These are phyloP conservation scores for Suhomyces panamericanus DNA, from an alignment of 1,139 yeast species.

Conservation along the genomic window DNA sequence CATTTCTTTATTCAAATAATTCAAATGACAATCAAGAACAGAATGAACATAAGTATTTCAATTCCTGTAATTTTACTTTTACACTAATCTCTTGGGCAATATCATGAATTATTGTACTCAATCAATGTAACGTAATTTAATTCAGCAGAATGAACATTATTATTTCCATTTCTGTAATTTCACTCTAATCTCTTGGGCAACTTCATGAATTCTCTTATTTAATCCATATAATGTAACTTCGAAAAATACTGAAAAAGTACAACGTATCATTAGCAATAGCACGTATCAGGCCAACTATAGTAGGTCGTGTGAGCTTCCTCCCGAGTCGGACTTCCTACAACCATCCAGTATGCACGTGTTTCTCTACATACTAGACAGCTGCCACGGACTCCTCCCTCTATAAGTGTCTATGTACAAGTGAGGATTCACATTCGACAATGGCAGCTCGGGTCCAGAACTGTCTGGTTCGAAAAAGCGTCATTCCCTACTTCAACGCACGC, in stretches of 20 bases:
- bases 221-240: neutral
- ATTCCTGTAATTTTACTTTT: too few relatives aligned
- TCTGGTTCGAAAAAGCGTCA: neutral
- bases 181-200: too few relatives aligned
- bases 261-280: neutral
- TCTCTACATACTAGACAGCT: neutral
- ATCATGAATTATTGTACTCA: neutral
- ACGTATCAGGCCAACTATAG: neutral
- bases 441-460: neutral
- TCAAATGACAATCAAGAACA: too few relatives aligned
- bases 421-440: conserved; percentile 5
- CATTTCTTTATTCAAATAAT: too few relatives aligned
- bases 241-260: neutral
- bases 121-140: neutral
- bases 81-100: too few relatives aligned
- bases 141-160: too few relatives aligned
- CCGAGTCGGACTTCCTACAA: conserved; percentile 5
- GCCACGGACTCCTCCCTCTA: conserved; percentile 11
- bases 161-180: too few relatives aligned
- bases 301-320: conserved; percentile 1
- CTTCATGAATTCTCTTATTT: neutral
- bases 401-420: conserved; percentile 13
- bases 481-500: conserved; percentile 32
- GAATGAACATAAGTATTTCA: too few relatives aligned
- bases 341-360: neutral